Conservation (phyloP, 1,284 basidiomycete species). For the Psilocybe mexicana region DNA sequence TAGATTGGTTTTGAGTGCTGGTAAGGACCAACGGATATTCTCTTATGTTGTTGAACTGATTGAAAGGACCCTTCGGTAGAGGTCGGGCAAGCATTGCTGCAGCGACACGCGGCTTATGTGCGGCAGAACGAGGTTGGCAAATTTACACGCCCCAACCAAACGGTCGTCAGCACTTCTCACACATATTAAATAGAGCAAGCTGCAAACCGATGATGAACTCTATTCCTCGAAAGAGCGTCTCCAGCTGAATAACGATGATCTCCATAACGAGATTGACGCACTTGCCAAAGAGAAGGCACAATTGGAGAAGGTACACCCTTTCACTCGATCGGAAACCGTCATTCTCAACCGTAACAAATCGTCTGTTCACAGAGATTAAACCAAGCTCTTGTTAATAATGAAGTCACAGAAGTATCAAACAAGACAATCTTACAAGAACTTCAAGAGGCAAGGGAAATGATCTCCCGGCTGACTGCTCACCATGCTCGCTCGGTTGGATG, state of each 20-base stretch:
- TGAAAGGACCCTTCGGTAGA: constrained; percentile 46
- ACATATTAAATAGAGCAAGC: constrained; percentile 9
- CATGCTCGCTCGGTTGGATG: constrained; percentile 70
- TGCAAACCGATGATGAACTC: constrained; percentile 14
- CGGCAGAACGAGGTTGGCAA: constrained; percentile 58
- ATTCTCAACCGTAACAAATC: neutral
- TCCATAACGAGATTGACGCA: constrained; percentile 39
- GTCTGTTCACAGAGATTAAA: constrained; percentile 62
- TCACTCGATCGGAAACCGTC: neutral
- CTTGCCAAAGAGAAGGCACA: constrained; percentile 59
- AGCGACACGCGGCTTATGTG: constrained; percentile 85
- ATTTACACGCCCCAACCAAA: constrained; percentile 28
- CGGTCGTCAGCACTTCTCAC: neutral
- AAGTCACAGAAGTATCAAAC: constrained; percentile 79
- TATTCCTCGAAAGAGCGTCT: constrained; percentile 7
- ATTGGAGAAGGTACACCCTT: constrained; percentile 61
- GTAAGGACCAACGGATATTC: constrained; percentile 38
- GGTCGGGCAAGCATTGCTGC: constrained; percentile 88
- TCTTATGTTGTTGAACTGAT: constrained; percentile 4
- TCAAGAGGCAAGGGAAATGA: constrained; percentile 70
- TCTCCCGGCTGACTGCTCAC: constrained; percentile 69
- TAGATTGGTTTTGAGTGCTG: constrained; percentile 79
- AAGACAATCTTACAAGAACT: constrained; percentile 76
- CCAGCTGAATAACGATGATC: constrained; percentile 23
- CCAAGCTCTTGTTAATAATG: constrained; percentile 80